Conservation (phyloP, 345 rosid species). For the Gossypium herbaceum region DNA sequence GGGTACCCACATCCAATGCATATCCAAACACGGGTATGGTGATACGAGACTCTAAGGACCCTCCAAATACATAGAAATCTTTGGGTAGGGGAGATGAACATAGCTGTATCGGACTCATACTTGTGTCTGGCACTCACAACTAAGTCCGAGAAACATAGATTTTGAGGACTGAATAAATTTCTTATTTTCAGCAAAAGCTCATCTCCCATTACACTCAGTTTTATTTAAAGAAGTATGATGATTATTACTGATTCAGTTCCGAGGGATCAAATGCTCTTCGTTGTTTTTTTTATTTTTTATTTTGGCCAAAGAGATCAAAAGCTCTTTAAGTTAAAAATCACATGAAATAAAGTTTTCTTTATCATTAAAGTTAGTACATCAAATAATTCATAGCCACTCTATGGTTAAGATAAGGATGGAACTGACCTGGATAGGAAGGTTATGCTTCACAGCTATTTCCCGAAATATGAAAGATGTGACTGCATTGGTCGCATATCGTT, state of each 20-base stretch:
- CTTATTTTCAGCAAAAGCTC: too few relatives aligned
- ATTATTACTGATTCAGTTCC: not conserved
- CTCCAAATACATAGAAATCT: not conserved
- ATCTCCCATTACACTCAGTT: too few relatives aligned
- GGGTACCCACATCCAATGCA: too few relatives aligned
- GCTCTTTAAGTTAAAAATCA: not conserved
- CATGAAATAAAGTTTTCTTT: not conserved
- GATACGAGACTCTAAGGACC: not conserved
- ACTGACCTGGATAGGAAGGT: constrained; percentile 75
- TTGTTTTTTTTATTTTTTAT: too few relatives aligned
- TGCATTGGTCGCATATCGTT: constrained; percentile 94
- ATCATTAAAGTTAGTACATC: not conserved
- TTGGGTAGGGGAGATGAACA: too few relatives aligned
- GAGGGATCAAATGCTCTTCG: not conserved
- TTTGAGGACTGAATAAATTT: too few relatives aligned
- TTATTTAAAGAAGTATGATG: not conserved
- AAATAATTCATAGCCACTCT: constrained; percentile 5
- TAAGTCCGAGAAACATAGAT: too few relatives aligned
- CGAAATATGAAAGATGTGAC: constrained; percentile 76
- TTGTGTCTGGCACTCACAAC: too few relatives aligned
- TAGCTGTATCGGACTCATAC: too few relatives aligned
- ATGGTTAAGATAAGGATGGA: not conserved
- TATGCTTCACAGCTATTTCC: constrained; percentile 74
- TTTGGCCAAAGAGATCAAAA: not conserved
- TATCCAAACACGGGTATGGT: not conserved